phyloP scores from a whole-genome alignment of 768 basidiomycete genomes.

The Pulveroboletus sp. region DNA sequence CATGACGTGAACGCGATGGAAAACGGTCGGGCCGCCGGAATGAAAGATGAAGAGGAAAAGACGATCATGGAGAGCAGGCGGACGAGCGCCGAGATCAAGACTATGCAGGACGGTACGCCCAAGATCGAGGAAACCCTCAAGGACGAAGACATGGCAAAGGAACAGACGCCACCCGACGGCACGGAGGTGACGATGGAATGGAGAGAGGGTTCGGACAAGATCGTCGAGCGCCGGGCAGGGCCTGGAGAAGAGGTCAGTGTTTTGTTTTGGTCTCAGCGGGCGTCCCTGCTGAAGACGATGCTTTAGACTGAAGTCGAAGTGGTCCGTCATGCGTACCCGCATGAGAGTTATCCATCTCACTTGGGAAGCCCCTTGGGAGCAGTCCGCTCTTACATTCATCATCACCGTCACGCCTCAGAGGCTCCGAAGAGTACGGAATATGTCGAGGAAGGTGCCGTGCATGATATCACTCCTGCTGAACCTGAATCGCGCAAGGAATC shows the following conservation, averaged over 20 bases:
- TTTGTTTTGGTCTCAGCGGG: not conserved
- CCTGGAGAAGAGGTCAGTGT: constrained; percentile 66
- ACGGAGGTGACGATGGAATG: constrained; percentile 47
- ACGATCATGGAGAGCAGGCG: constrained; percentile 26
- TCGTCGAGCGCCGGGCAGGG: constrained; percentile 58
- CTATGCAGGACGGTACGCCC: constrained; percentile 1
- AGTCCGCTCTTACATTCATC: constrained; percentile 11
- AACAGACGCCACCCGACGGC: constrained; percentile 45
- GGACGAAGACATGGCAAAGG: constrained; percentile 22
- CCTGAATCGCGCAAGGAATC: constrained; percentile 13
- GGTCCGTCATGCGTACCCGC: constrained; percentile 40
- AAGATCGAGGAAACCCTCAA: constrained; percentile 11
- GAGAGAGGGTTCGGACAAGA: constrained; percentile 63
- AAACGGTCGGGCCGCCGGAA: constrained; percentile 35
- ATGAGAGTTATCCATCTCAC: constrained; percentile 2
- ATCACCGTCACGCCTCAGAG: constrained; percentile 14
- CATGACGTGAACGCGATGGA: constrained; percentile 46
- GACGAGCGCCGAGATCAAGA: constrained; percentile 11
- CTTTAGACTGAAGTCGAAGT: constrained; percentile 62
- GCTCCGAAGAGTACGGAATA: constrained; percentile 27
- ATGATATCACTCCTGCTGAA: constrained; percentile 13
- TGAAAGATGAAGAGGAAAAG: constrained; percentile 31
- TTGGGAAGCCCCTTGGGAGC: not conserved
- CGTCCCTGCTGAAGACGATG: constrained; percentile 15
- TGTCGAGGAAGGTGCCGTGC: constrained; percentile 14